Evolutionary conservation across 257 asterid species (phyloP).

Genomic region (Perilla frutescens): DNA sequence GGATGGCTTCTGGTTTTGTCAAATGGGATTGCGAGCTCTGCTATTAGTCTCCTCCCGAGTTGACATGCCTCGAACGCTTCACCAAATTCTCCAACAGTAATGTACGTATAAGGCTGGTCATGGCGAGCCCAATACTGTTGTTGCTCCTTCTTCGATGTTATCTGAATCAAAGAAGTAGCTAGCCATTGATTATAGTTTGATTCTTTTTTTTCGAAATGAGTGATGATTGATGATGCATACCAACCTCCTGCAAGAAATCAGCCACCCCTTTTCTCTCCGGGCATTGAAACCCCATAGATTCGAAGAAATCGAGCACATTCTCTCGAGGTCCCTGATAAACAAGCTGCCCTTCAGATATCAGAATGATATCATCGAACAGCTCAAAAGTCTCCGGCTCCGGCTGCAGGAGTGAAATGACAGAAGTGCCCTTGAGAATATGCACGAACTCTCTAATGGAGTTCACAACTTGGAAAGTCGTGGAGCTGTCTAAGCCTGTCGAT

Average conservation of each 20-base stretch:
- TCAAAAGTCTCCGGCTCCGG: constrained; percentile 60
- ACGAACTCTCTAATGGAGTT: constrained; percentile 48
- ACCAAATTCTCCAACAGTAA: constrained; percentile 45
- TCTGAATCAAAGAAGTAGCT: constrained; percentile 32
- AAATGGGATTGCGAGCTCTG: constrained; percentile 43
- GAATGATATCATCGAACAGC: constrained; percentile 53
- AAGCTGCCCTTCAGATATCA: constrained; percentile 50
- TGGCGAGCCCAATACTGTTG: constrained; percentile 49
- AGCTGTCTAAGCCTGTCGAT: constrained; percentile 63
- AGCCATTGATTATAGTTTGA: too few relatives aligned
- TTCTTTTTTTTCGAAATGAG: too few relatives aligned
- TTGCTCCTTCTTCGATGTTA: constrained; percentile 60
- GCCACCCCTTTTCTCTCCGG: constrained; percentile 64
- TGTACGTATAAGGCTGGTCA: constrained; percentile 45
- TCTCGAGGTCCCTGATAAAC: constrained; percentile 60
- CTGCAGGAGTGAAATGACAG: constrained; percentile 58
- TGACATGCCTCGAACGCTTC: constrained; percentile 46
- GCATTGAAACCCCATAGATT: constrained; percentile 53
- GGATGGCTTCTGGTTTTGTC: constrained; percentile 55
- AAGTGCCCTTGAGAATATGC: constrained; percentile 58
- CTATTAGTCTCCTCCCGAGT: constrained; percentile 37
- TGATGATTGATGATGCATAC: neutral
- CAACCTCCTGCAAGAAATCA: constrained; percentile 66
- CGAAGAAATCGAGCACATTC: constrained; percentile 50
- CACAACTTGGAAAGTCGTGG: constrained; percentile 53